Evolutionary conservation across 164 flowering plant species (phyloP).

Genomic region (Vitis cinerea): DNA sequence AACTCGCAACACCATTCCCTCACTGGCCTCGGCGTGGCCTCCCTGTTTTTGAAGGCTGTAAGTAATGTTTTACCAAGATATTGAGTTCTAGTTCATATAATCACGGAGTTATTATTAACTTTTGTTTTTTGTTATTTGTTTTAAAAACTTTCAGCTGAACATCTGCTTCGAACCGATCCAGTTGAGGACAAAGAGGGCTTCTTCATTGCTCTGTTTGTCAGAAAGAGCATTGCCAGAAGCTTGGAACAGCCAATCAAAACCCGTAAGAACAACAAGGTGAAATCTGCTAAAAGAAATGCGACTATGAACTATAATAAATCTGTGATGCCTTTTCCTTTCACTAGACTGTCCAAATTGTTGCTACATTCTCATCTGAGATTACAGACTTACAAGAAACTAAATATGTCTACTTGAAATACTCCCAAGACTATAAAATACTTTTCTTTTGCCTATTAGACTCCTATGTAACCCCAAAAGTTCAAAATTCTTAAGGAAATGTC

Average conservation of each 20-base stretch:
- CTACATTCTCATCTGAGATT: neutral
- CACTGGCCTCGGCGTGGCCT: constrained; percentile 89
- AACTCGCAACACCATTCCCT: constrained; percentile 68
- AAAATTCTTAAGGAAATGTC: no score
- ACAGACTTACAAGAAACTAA: no score
- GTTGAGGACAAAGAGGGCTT: constrained; percentile 83
- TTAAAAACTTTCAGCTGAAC: constrained; percentile 46
- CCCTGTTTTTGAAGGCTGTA: constrained; percentile 81
- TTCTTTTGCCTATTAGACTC: no score
- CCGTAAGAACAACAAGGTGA: neutral
- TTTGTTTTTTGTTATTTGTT: neutral
- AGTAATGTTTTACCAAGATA: constrained; percentile 22
- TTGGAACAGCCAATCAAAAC: neutral
- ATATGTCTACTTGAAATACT: no score
- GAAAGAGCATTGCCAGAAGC: constrained; percentile 14
- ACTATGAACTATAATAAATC: neutral
- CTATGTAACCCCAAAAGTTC: no score
- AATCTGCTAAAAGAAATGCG: neutral
- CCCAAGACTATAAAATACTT: no score
- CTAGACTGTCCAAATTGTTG: constrained; percentile 6
- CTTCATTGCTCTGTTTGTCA: constrained; percentile 78
- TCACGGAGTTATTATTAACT: no score
- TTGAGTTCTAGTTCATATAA: neutral
- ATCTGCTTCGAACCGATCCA: constrained; percentile 65
- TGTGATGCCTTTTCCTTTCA: neutral